phyloP scores from a whole-genome alignment of 768 basidiomycete species.

The Russula dissimulans region DNA sequence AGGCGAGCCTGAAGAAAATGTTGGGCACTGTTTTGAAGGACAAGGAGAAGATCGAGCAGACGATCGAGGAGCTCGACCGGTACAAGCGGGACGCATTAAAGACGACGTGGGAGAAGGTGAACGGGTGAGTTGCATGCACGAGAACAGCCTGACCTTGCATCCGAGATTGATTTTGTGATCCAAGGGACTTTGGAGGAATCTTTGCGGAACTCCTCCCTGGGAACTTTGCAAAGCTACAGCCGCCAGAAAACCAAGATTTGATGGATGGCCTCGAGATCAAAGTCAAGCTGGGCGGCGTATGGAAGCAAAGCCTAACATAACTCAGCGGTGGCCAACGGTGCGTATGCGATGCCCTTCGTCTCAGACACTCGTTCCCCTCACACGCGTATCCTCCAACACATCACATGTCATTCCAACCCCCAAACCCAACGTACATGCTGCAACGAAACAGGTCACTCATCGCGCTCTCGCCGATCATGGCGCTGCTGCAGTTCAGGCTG shows the following conservation, averaged over 20 bases:
- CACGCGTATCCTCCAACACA: not conserved
- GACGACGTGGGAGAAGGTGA: slow-evolving; percentile 96
- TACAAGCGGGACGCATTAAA: slow-evolving; percentile 90
- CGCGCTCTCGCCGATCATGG: slow-evolving; percentile 96
- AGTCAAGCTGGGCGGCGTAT: slow-evolving; percentile 86
- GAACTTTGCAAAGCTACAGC: slow-evolving; percentile 91
- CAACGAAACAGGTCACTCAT: slow-evolving; percentile 72
- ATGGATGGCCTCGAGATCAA: slow-evolving; percentile 97
- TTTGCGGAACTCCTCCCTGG: slow-evolving; percentile 93
- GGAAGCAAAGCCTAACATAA: slow-evolving; percentile 97
- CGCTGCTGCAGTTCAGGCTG: slow-evolving; percentile 97
- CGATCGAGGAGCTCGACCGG: slow-evolving; percentile 84
- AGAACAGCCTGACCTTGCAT: no score
- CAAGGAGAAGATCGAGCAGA: slow-evolving; percentile 90
- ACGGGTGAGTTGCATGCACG: slow-evolving; percentile 42
- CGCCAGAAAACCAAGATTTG: slow-evolving; percentile 83
- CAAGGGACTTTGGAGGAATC: slow-evolving; percentile 91
- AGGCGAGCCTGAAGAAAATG: slow-evolving; percentile 80
- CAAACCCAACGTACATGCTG: not conserved
- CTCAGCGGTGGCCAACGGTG: slow-evolving; percentile 95
- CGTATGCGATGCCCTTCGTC: slow-evolving; percentile 19
- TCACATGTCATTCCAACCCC: no score
- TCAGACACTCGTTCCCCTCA: not conserved
- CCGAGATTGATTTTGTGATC: not conserved
- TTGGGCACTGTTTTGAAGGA: slow-evolving; percentile 81